A percentile compares a stretch with the other conserved stretches of the same genome.
These are phyloP conservation scores for Lasiosphaeriaceae sp. DNA, from an alignment of 495 filamentous ascomycete genomes.

Conservation along the genomic window DNA sequence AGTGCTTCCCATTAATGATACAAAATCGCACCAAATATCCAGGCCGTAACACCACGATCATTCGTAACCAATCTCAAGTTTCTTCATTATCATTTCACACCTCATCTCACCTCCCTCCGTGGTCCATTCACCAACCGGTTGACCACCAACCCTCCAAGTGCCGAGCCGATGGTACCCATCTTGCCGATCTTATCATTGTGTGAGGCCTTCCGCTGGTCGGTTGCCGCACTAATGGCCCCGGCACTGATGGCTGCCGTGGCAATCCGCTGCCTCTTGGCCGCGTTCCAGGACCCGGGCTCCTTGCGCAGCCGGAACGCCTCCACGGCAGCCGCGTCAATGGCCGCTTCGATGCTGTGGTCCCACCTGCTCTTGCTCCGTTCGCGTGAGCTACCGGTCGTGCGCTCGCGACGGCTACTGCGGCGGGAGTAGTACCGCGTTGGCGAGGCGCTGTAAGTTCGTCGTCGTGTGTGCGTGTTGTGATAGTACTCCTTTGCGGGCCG, in stretches of 20 bases:
- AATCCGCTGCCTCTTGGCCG: slow-evolving; percentile 34
- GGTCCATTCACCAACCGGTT: slow-evolving; percentile 30
- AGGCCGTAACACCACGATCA: neutral
- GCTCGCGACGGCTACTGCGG: neutral
- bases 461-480: neutral
- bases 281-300: slow-evolving; percentile 38
- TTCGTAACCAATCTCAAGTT: neutral
- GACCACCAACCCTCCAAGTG: slow-evolving; percentile 24
- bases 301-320: slow-evolving; percentile 41
- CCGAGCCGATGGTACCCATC: slow-evolving; percentile 16
- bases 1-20: too few relatives aligned
- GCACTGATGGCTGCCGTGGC: slow-evolving; percentile 45
- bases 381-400: neutral
- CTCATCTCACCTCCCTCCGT: slow-evolving; percentile 13
- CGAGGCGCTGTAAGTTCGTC: slow-evolving; percentile 12
- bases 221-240: slow-evolving; percentile 34
- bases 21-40: too few relatives aligned
- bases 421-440: neutral
- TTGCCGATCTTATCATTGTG: slow-evolving; percentile 2
- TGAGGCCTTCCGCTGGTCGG: slow-evolving; percentile 12
- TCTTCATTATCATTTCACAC: neutral
- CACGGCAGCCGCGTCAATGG: slow-evolving; percentile 37
- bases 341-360: slow-evolving; percentile 21
- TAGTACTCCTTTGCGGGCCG: neutral
- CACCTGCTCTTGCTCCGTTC: neutral